phyloP scores from a whole-genome alignment of 345 rosid genomes.

The Dipteronia dyeriana region DNA sequence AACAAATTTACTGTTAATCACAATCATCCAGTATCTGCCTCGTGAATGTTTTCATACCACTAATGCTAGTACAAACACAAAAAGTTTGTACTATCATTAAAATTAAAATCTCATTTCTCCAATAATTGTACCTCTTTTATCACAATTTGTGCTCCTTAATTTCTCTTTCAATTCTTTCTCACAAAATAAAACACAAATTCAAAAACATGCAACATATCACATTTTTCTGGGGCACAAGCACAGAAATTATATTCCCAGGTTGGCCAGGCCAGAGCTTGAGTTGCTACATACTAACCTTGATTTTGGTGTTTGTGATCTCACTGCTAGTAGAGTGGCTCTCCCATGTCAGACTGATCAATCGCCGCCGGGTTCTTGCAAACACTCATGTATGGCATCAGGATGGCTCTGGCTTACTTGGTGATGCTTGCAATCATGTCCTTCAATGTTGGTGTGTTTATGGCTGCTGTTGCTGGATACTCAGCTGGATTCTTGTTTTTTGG shows the following conservation, averaged over 20 bases:
- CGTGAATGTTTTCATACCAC: neutral
- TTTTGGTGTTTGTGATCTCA: slow-evolving; percentile 36
- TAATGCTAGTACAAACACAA: neutral
- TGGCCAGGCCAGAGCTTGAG: slow-evolving; percentile 32
- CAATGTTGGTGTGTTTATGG: slow-evolving; percentile 24
- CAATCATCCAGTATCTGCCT: neutral
- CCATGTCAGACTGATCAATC: slow-evolving; percentile 26
- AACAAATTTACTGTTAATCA: neutral
- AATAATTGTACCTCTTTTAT: neutral
- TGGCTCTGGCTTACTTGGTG: slow-evolving; percentile 27
- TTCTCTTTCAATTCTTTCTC: neutral
- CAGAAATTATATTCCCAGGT: slow-evolving; percentile 28
- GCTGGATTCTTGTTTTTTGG: slow-evolving; percentile 35
- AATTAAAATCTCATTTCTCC: neutral
- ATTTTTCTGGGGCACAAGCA: slow-evolving; percentile 33
- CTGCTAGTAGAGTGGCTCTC: slow-evolving; percentile 42
- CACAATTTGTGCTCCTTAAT: neutral
- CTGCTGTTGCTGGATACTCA: slow-evolving; percentile 31
- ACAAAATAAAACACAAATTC: too few species aligned
- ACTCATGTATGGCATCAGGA: slow-evolving; percentile 21
- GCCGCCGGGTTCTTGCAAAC: slow-evolving; percentile 29
- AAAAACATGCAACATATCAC: slow-evolving; percentile 21
- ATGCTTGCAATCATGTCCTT: slow-evolving; percentile 46
- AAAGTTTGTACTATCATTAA: neutral
- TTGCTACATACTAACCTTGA: slow-evolving; percentile 27